phyloP scores from a whole-genome alignment of 2,329 filamentous ascomycete genomes.

The Ceratocystis huliohia region DNA sequence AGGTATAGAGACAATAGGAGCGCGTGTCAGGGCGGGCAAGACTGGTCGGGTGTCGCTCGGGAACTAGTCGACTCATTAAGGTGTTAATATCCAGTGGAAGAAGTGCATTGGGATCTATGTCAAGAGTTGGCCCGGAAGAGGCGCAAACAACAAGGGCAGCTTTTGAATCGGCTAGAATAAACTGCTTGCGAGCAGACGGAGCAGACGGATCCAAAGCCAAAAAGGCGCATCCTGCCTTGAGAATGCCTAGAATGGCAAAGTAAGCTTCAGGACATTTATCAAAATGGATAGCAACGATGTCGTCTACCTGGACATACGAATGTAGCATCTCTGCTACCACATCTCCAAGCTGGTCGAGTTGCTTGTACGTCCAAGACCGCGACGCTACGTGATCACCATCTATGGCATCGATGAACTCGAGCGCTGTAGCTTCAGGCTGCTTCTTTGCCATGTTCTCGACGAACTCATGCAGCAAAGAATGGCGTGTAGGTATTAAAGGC shows the following conservation, averaged over 20 bases:
- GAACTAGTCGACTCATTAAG: conserved; percentile 23
- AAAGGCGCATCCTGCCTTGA: conserved; percentile 73
- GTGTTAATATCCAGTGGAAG: conserved; percentile 27
- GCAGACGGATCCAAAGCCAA: conserved; percentile 67
- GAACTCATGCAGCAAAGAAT: conserved; percentile 60
- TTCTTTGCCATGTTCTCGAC: conserved; percentile 50
- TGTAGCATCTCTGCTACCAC: conserved; percentile 54
- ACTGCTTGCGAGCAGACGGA: conserved; percentile 58
- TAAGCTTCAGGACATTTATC: conserved; percentile 77
- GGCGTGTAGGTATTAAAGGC: conserved; percentile 42
- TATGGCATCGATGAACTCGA: conserved; percentile 60
- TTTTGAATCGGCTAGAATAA: conserved; percentile 62
- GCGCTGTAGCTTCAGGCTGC: conserved; percentile 49
- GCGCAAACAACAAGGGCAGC: conserved; percentile 52
- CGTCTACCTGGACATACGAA: conserved; percentile 39
- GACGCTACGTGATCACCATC: conserved; percentile 26
- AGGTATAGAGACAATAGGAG: conserved; percentile 79
- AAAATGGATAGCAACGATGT: conserved; percentile 64
- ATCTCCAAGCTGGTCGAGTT: conserved; percentile 60
- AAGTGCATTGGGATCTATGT: conserved; percentile 24
- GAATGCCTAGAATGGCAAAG: conserved; percentile 65
- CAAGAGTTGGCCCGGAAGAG: conserved; percentile 11
- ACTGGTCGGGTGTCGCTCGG: neutral
- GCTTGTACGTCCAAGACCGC: conserved; percentile 55
- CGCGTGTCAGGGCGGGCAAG: conserved; percentile 36